phyloP scores from a whole-genome alignment of 2,329 filamentous ascomycete genomes.

The Orbilia blumenaviensis region DNA sequence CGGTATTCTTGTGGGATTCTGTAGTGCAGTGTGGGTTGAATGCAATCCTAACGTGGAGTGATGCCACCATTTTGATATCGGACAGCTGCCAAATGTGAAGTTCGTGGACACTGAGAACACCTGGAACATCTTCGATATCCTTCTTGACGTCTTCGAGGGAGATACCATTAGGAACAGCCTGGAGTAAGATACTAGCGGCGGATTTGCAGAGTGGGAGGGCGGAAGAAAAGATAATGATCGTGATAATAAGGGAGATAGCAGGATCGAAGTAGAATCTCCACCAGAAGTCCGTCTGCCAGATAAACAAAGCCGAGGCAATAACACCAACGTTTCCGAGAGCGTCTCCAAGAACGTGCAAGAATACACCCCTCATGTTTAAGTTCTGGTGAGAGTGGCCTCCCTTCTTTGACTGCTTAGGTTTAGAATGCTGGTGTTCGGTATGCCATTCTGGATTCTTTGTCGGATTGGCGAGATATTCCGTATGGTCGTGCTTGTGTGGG shows the following conservation, averaged over 20 bases:
- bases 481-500: conserved; percentile 57
- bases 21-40: conserved; percentile 64
- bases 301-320: conserved; percentile 82
- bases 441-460: conserved; percentile 65
- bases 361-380: conserved; percentile 91
- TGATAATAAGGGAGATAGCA: conserved; percentile 91
- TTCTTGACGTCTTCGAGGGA: conserved; percentile 88
- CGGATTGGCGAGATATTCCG: conserved; percentile 56
- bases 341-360: conserved; percentile 80
- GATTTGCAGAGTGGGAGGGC: conserved; percentile 81
- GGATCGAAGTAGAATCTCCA: conserved; percentile 91
- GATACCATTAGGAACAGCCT: conserved; percentile 90
- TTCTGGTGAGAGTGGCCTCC: conserved; percentile 81
- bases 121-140: conserved; percentile 84
- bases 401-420: conserved; percentile 71
- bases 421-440: conserved; percentile 79
- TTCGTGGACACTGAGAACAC: conserved; percentile 91
- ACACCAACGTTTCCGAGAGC: conserved; percentile 87
- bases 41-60: conserved; percentile 88
- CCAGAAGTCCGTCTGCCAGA: conserved; percentile 83
- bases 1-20: conserved; percentile 70
- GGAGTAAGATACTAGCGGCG: conserved; percentile 86
- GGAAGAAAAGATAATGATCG: conserved; percentile 76
- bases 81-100: conserved; percentile 98
- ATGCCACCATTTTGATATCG: conserved; percentile 92